These are phyloP conservation scores for Trichoderma sp. DNA, from an alignment of 2,329 filamentous ascomycete genomes.

Conservation along the genomic window DNA sequence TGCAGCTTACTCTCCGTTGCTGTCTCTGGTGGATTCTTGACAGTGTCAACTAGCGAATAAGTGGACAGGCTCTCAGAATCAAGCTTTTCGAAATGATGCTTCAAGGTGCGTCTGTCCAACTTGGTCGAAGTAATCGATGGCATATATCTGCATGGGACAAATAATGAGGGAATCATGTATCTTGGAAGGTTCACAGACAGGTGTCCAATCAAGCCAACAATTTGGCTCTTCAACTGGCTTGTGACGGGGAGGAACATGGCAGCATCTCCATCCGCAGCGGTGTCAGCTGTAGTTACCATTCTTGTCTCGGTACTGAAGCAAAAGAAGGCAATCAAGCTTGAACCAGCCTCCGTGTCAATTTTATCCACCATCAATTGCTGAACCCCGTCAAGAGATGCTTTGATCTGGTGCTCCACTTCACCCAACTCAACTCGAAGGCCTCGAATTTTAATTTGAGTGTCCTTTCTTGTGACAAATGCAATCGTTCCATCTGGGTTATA, in stretches of 20 bases:
- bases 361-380: constrained; percentile 9
- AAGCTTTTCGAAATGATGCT: not conserved
- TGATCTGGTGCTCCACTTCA: constrained; percentile 17
- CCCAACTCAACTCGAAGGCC: constrained; percentile 14
- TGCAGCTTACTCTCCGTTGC: constrained; percentile 10
- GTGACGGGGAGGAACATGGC: not conserved
- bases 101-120: not conserved
- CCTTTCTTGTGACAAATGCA: constrained; percentile 2
- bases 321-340: constrained; percentile 13
- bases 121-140: constrained; percentile 2
- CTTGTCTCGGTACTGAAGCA: not conserved
- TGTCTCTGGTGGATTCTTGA: constrained; percentile 2
- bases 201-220: not conserved
- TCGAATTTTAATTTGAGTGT: constrained; percentile 19
- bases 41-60: constrained; percentile 1
- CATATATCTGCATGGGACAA: constrained; percentile 19
- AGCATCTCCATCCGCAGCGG: not conserved
- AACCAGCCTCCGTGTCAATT: not conserved
- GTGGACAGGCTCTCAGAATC: not conserved
- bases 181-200: not conserved
- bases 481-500: constrained; percentile 19
- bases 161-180: constrained; percentile 15
- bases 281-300: not conserved
- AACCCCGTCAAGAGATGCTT: not conserved
- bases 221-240: not conserved